Percentiles rank a stretch among this genome's conserved stretches.
Conservation (phyloP, 2,329 filamentous ascomycete genomes). For the Domatiomyces catenatus region DNA sequence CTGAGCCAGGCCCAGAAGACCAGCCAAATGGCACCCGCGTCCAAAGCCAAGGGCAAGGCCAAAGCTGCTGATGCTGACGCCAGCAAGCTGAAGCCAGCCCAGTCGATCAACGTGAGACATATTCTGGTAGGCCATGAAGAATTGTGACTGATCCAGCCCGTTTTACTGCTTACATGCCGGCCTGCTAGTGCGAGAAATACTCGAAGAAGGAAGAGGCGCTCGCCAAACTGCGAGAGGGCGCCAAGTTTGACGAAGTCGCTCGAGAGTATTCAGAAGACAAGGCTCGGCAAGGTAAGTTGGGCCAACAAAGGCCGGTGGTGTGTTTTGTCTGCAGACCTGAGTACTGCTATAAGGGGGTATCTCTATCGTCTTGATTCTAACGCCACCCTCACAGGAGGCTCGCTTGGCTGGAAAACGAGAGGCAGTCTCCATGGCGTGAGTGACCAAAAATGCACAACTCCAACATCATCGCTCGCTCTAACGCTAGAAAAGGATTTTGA, state of each 20-base stretch:
- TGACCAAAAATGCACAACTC: too few relatives aligned
- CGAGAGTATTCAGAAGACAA: conserved; percentile 52
- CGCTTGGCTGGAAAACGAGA: conserved; percentile 47
- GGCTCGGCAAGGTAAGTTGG: conserved; percentile 36
- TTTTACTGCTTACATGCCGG: background rate
- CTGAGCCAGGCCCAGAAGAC: too few relatives aligned
- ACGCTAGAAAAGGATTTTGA: conserved; percentile 34
- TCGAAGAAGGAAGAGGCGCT: conserved; percentile 51
- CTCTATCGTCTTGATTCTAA: background rate
- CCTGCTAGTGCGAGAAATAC: conserved; percentile 43
- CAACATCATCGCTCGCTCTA: too few relatives aligned
- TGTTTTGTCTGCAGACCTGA: too few relatives aligned
- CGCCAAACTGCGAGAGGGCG: conserved; percentile 42
- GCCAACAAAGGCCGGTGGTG: too few relatives aligned
- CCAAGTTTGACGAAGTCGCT: conserved; percentile 51
- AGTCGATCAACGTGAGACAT: conserved; percentile 49
- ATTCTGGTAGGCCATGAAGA: conserved; percentile 35
- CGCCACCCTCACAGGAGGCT: conserved; percentile 34
- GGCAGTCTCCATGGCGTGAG: conserved; percentile 35
- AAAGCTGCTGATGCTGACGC: conserved; percentile 22
- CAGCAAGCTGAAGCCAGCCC: conserved; percentile 39
- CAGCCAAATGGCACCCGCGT: too few relatives aligned
- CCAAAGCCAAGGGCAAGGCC: conserved; percentile 26
- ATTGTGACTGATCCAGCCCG: background rate
- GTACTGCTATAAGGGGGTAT: too few relatives aligned